Conservation (phyloP, 805 yeast genomes). For the Ogataea henricii region DNA sequence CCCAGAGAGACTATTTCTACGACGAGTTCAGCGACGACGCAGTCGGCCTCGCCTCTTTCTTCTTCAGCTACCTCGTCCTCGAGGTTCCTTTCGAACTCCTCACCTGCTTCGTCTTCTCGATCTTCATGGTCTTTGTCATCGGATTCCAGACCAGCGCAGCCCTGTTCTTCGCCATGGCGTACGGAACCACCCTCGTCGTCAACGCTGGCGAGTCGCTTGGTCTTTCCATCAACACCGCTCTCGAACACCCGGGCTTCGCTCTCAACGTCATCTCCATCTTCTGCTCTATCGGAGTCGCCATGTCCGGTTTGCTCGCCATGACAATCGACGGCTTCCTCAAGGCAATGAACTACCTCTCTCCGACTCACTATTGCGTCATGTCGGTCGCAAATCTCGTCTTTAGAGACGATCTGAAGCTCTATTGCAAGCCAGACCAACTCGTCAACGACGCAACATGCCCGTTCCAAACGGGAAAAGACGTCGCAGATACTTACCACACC, state of each 20-base stretch:
- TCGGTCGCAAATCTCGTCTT: slow-evolving; percentile 63
- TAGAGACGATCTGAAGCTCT: slow-evolving; percentile 46
- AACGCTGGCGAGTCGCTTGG: slow-evolving; percentile 87
- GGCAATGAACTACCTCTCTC: slow-evolving; percentile 76
- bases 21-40: slow-evolving; percentile 76
- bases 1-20: slow-evolving; percentile 72
- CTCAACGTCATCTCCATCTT: slow-evolving; percentile 69
- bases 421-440: slow-evolving; percentile 41
- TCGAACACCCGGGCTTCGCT: slow-evolving; percentile 78
- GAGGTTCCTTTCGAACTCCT: slow-evolving; percentile 71
- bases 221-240: slow-evolving; percentile 71
- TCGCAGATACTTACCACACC: slow-evolving; percentile 53
- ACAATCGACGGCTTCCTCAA: slow-evolving; percentile 68
- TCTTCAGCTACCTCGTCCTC: slow-evolving; percentile 54
- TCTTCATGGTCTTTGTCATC: slow-evolving; percentile 64
- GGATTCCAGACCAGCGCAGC: slow-evolving; percentile 71
- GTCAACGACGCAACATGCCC: slow-evolving; percentile 44
- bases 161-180: slow-evolving; percentile 66
- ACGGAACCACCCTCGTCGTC: slow-evolving; percentile 53
- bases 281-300: slow-evolving; percentile 69
- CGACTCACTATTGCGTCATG: slow-evolving; percentile 71
- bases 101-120: slow-evolving; percentile 58
- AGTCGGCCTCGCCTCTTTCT: slow-evolving; percentile 66
- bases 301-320: slow-evolving; percentile 84
- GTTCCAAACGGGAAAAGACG: slow-evolving; percentile 55